These are phyloP conservation scores for Phaseolus coccineus DNA, from an alignment of 331 rosid genomes.

Conservation along the genomic window DNA sequence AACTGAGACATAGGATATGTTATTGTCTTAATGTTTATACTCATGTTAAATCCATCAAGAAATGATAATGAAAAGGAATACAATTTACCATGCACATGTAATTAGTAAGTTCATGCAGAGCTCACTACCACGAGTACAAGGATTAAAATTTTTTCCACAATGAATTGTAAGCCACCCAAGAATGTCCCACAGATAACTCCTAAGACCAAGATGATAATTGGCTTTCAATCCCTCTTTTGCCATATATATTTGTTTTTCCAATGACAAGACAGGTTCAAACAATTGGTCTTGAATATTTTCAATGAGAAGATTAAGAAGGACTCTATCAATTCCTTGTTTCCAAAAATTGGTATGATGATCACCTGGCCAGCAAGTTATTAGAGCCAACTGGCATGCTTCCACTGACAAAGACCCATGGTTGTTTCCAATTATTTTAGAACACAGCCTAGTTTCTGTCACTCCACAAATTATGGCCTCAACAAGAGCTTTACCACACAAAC, in stretches of 20 bases:
- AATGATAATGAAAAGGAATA: slow-evolving; percentile 33
- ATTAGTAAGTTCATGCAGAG: slow-evolving; percentile 64
- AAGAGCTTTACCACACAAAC: slow-evolving; percentile 67
- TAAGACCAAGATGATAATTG: slow-evolving; percentile 57
- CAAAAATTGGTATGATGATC: slow-evolving; percentile 78
- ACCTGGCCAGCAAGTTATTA: slow-evolving; percentile 82
- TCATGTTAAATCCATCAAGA: slow-evolving; percentile 27
- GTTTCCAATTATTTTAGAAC: slow-evolving; percentile 53
- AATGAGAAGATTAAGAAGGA: slow-evolving; percentile 76
- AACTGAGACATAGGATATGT: slow-evolving; percentile 18
- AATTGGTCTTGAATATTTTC: slow-evolving; percentile 56
- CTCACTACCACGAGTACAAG: slow-evolving; percentile 47
- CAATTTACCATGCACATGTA: slow-evolving; percentile 74
- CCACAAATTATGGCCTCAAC: slow-evolving; percentile 69
- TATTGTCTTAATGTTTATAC: not conserved
- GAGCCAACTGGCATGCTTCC: slow-evolving; percentile 84
- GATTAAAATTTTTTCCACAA: slow-evolving; percentile 66
- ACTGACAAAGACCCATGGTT: slow-evolving; percentile 57
- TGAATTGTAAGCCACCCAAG: slow-evolving; percentile 85
- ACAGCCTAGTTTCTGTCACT: slow-evolving; percentile 55
- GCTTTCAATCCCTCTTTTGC: slow-evolving; percentile 59
- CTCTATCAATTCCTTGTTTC: slow-evolving; percentile 71
- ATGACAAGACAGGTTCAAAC: slow-evolving; percentile 46
- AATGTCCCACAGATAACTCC: slow-evolving; percentile 82
- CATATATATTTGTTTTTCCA: slow-evolving; percentile 67